phyloP scores from a whole-genome alignment of 129 eudicot genomes.

The Kitagawia praeruptora region DNA sequence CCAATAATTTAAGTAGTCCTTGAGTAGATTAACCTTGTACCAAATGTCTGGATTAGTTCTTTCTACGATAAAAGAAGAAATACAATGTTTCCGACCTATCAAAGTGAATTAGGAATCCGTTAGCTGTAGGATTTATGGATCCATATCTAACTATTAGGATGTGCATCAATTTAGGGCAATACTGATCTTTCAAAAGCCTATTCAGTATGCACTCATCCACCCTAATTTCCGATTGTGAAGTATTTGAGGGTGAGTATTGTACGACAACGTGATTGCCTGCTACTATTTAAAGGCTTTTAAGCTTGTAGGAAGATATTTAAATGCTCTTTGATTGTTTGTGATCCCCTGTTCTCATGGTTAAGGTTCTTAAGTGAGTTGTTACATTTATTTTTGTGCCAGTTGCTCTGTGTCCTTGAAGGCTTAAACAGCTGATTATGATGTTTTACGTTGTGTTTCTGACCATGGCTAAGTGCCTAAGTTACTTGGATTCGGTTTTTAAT shows the following conservation, averaged over 20 bases:
- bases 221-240: background rate
- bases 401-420: no score
- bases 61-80: background rate
- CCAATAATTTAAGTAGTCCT: background rate
- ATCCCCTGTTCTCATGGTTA: background rate
- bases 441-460: background rate
- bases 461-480: background rate
- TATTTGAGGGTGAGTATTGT: background rate
- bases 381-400: no score
- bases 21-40: background rate
- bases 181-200: background rate
- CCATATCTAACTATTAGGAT: background rate
- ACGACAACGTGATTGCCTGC: background rate
- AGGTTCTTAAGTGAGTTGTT: background rate
- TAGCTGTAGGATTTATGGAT: background rate
- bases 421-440: no score
- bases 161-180: background rate
- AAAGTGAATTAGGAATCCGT: background rate
- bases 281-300: background rate
- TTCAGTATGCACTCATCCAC: background rate
- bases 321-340: background rate
- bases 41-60: background rate
- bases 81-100: background rate
- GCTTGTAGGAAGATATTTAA: background rate
- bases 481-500: background rate